Evolutionary conservation across 2,329 filamentous ascomycete genomes (phyloP), one percentile per base, ranked within the genome.

Genomic region (Chaetomium globosum): DNA sequence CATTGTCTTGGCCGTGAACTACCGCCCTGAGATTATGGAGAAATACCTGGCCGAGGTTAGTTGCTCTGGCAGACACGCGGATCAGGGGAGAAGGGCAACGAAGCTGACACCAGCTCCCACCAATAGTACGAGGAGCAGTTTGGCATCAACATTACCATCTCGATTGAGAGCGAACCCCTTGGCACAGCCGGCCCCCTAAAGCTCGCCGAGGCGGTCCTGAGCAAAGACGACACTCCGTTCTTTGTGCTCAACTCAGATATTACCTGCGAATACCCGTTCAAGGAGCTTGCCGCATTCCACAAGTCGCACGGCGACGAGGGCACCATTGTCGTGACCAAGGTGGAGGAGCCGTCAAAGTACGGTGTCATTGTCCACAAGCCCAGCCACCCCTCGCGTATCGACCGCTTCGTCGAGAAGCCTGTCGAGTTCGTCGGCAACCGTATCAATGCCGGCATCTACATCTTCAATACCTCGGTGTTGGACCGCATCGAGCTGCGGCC

Each of bases 351-450:
- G 52, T 96, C 92, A 76, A 99, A 99, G 82, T 99, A 98, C 78
- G 94, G 94, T 87, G 94, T 99, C 73, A 89, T 99, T 64, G 95
- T 99, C 33, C 94, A 98, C 88, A 95, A 96, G 84, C 92, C 93
- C 68, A 91, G 89, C 79, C 92, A 97, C 81, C 81, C 91, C 62
- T 92, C 92, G 55, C 88, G 91, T 76, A 98, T 99, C 79, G 95
- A 99, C 80, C 93, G 95, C 72, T 99, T 99, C 82, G 95, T 99
- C 72, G 94, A 99, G 87, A 99, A 99, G 85, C 94, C 94, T 46
- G 92, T 98, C 77, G 92, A 98, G 81, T 98, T 97, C 76, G 94
- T 98, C 65, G 94, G 94, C 74, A 98, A 98, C 86, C 91, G 94
- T 71, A 98, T 98, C 85, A 98, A 98, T 75, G 95, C 94, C 72